These are phyloP conservation scores for Letharia lupina DNA, from an alignment of 495 filamentous ascomycete species.

Conservation along the genomic window DNA sequence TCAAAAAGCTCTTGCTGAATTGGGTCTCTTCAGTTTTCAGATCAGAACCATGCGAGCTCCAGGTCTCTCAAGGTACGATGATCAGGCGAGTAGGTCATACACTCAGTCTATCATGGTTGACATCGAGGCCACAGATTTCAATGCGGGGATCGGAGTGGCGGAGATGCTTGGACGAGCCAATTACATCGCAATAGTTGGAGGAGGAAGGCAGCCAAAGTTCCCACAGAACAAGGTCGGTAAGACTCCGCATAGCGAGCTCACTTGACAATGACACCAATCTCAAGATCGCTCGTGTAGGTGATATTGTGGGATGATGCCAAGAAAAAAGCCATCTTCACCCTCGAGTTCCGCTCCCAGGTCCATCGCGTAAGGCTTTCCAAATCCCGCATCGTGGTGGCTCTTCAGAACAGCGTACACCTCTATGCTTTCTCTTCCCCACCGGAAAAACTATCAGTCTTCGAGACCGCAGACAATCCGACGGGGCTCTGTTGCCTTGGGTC, in stretches of 20 bases:
- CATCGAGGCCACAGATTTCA: slow-evolving; percentile 52
- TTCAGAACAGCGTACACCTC: slow-evolving; percentile 74
- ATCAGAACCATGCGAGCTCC: slow-evolving; percentile 65
- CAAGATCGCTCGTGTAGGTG: slow-evolving; percentile 41
- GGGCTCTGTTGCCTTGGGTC: slow-evolving; percentile 73
- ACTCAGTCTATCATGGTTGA: background rate
- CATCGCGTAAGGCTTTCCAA: slow-evolving; percentile 70
- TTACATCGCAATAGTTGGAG: slow-evolving; percentile 83
- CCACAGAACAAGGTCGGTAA: slow-evolving; percentile 70
- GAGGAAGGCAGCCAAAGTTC: slow-evolving; percentile 78
- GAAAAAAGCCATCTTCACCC: slow-evolving; percentile 60
- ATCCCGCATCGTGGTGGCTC: slow-evolving; percentile 68
- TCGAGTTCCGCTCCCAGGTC: slow-evolving; percentile 68
- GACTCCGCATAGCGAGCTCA: slow-evolving; percentile 2
- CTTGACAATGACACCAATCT: slow-evolving; percentile 1
- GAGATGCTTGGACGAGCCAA: slow-evolving; percentile 85
- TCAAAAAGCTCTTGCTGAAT: slow-evolving; percentile 14
- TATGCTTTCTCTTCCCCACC: slow-evolving; percentile 76
- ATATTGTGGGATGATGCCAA: slow-evolving; percentile 89
- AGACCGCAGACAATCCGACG: slow-evolving; percentile 78
- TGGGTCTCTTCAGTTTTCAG: slow-evolving; percentile 53
- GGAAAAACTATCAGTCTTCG: slow-evolving; percentile 62
- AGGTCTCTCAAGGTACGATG: slow-evolving; percentile 53
- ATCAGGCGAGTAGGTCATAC: background rate
- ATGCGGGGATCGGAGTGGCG: slow-evolving; percentile 72